These are phyloP conservation scores for Torulaspora globosa DNA, from an alignment of 1,139 yeast genomes.

Conservation along the genomic window DNA sequence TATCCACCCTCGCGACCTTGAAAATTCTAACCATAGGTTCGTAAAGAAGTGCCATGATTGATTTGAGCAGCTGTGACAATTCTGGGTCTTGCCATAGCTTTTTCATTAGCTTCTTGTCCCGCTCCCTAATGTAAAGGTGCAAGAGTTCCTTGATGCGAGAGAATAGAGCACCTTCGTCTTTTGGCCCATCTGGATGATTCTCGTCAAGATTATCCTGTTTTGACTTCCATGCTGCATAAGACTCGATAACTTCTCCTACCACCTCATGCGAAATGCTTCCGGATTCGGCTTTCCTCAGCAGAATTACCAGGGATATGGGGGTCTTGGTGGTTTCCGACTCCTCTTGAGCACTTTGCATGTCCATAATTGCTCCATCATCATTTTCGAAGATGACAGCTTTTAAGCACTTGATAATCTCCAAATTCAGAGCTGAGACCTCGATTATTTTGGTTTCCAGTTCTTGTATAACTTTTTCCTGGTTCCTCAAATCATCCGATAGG, in stretches of 20 bases:
- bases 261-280: constrained; percentile 24
- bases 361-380: constrained; percentile 33
- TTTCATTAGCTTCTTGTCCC: constrained; percentile 70
- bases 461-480: constrained; percentile 53
- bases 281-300: constrained; percentile 27
- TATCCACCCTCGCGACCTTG: constrained; percentile 69
- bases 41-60: constrained; percentile 70
- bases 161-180: constrained; percentile 34
- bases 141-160: constrained; percentile 57
- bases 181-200: not conserved
- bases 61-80: constrained; percentile 64
- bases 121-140: constrained; percentile 59
- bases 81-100: constrained; percentile 84
- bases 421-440: constrained; percentile 32
- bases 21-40: constrained; percentile 78
- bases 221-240: constrained; percentile 40
- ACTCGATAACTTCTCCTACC: constrained; percentile 31
- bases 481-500: constrained; percentile 72
- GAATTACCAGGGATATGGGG: constrained; percentile 37
- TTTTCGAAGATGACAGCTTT: constrained; percentile 33
- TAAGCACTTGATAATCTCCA: constrained; percentile 30
- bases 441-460: constrained; percentile 44
- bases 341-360: constrained; percentile 36
- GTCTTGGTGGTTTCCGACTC: constrained; percentile 39
- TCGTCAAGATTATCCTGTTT: constrained; percentile 22